Percentiles rank a stretch among this genome's conserved stretches.
Conservation (phyloP, 2,329 filamentous ascomycete genomes). For the Blumeria graminis region DNA sequence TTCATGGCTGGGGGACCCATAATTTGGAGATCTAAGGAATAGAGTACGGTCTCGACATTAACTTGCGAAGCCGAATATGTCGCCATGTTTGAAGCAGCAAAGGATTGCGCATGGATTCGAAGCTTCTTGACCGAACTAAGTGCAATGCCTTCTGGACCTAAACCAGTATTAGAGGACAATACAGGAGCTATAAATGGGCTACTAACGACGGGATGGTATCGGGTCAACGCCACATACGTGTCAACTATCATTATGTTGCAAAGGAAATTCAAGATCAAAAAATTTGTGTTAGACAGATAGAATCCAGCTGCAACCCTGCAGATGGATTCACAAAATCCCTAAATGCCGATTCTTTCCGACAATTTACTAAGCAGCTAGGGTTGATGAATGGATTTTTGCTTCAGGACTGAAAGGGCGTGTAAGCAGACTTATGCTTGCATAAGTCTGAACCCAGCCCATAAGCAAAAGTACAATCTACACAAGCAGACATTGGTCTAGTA, state of each 20-base stretch:
- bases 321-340: not conserved
- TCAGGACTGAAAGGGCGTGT: not conserved
- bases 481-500: no score
- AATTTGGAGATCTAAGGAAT: not conserved
- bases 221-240: not conserved
- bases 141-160: not conserved
- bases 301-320: not conserved
- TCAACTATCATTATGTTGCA: not conserved
- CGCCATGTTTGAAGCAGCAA: not conserved
- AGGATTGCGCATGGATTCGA: conserved; percentile 1
- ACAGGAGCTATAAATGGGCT: not conserved
- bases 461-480: no score
- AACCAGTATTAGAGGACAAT: not conserved
- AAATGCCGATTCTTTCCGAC: not conserved
- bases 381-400: not conserved
- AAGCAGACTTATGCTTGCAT: no score
- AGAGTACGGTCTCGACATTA: not conserved
- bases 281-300: not conserved
- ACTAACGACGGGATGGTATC: no score
- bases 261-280: not conserved
- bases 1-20: not conserved
- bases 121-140: not conserved
- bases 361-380: not conserved
- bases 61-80: not conserved
- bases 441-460: no score